Evolutionary conservation across 2,329 filamentous ascomycete species (phyloP).

Genomic region (Penicillium fuscoglaucum): DNA sequence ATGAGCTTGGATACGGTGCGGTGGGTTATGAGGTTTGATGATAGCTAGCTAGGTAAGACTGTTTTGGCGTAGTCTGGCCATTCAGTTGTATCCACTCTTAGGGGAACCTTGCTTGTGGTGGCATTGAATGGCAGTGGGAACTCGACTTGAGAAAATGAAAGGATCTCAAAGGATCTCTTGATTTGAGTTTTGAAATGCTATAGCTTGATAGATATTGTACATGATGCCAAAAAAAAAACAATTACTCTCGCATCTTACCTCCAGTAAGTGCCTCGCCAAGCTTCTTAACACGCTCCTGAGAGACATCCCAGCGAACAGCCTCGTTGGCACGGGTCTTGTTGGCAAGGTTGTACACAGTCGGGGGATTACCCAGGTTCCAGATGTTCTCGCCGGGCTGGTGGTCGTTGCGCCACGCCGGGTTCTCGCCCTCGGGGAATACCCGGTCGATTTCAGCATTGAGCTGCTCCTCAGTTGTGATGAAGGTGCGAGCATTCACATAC

Average conservation of each 20-base stretch:
- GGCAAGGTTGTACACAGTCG: slow-evolving; percentile 38
- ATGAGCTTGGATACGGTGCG: background rate
- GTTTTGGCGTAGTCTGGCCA: too few species aligned
- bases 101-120: background rate
- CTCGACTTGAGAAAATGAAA: background rate
- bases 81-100: background rate
- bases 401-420: slow-evolving; percentile 45
- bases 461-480: slow-evolving; percentile 80
- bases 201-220: slow-evolving; percentile 28
- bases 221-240: slow-evolving; percentile 13
- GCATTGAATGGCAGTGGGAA: background rate
- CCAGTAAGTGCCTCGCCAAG: slow-evolving; percentile 68
- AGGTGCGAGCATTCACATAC: slow-evolving; percentile 83
- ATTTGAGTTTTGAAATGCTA: slow-evolving; percentile 18
- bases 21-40: background rate
- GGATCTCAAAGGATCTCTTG: slow-evolving; percentile 1
- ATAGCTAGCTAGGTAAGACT: background rate
- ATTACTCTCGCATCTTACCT: slow-evolving; percentile 55
- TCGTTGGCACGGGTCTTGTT: slow-evolving; percentile 35
- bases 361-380: slow-evolving; percentile 53
- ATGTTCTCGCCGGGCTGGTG: slow-evolving; percentile 48
- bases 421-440: slow-evolving; percentile 67
- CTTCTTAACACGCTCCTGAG: slow-evolving; percentile 60
- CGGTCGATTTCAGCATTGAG: slow-evolving; percentile 71
- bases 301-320: slow-evolving; percentile 43